Evolutionary conservation across 129 eudicot genomes (phyloP), one percentile per base, ranked within the genome.

Genomic region (Glebionis coronaria): DNA sequence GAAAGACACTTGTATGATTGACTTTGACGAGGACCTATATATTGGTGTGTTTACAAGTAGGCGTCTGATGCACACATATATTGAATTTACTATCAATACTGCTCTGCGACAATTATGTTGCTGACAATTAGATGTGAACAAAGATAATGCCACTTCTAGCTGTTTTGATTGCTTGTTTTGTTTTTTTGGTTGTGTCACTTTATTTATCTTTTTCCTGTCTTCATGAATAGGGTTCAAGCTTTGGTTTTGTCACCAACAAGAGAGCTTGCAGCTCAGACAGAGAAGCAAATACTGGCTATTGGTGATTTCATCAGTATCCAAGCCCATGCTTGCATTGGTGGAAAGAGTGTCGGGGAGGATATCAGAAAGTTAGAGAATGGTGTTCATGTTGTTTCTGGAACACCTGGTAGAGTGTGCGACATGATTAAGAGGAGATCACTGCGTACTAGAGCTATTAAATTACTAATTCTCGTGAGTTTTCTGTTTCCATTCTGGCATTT

Each of bases 281-380:
- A 92, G 68, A 86, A 84, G 67, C 87, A 81, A 3, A 84, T 88
- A 55, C 63, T 80, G 76, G 89, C 98, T 7, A 85, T 92, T 67
- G 98, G 98, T 28, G 81, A 81, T 67, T 82, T 62, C 74, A 86
- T 92, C 47, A 92, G 85, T 54, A 82, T 92, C 58, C 91, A 88
- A 75, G 95, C 96, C 44, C 96, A 92, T 80, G 96, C 98, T 23
- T 92, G 98, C 74, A 78, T 92, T 72, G 98, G 98, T 65, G 98
- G 98, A 57, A 88, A 92, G 76, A 88, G 96, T 55, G 98, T 92
- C 28, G 98, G 98, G 9, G 98, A 92, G 71, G 98, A 92, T 69
- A 88, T 92, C 4, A 82, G 96, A 61, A 92, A 80, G 80, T 69
- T 92, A 51, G 98, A 92, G 61, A 68, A 79, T 66, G 98, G 98